Evolutionary conservation across 257 asterid genomes (phyloP).

Genomic region (Solanum microdontum): DNA sequence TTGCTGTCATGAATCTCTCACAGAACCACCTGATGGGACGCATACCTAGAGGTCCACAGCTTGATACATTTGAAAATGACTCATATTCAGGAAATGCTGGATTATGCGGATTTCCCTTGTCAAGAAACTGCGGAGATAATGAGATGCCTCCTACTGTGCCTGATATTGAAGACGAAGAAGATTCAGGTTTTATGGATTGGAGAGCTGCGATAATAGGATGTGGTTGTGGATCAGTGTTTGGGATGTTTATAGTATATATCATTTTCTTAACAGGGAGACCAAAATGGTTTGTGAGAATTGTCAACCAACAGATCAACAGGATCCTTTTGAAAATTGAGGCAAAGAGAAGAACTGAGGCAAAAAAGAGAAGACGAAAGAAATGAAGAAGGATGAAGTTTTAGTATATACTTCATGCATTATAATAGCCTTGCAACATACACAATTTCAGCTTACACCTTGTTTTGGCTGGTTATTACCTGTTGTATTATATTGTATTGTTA

Average conservation of each 20-base stretch:
- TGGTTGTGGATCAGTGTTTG: constrained; percentile 9
- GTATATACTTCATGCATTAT: background rate
- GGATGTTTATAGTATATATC: background rate
- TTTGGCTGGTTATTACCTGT: background rate
- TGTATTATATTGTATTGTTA: background rate
- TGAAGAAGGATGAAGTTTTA: background rate
- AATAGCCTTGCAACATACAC: background rate
- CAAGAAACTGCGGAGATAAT: constrained; percentile 1
- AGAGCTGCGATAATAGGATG: constrained; percentile 15
- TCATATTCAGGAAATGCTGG: background rate
- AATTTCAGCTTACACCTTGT: background rate
- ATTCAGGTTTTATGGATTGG: constrained; percentile 2
- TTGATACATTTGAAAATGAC: background rate
- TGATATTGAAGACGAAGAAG: background rate
- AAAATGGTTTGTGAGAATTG: background rate
- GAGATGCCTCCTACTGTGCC: background rate
- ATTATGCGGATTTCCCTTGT: constrained; percentile 9
- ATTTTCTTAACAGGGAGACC: constrained; percentile 16
- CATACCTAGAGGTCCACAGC: constrained; percentile 2
- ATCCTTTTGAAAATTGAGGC: background rate
- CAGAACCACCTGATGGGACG: background rate
- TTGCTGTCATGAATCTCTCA: constrained; percentile 3
- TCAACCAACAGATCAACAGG: background rate
- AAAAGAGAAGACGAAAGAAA: background rate
- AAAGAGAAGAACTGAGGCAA: background rate